Evolutionary conservation across 2,329 filamentous ascomycete genomes (phyloP).

Genomic region (Penicillium glabrum): DNA sequence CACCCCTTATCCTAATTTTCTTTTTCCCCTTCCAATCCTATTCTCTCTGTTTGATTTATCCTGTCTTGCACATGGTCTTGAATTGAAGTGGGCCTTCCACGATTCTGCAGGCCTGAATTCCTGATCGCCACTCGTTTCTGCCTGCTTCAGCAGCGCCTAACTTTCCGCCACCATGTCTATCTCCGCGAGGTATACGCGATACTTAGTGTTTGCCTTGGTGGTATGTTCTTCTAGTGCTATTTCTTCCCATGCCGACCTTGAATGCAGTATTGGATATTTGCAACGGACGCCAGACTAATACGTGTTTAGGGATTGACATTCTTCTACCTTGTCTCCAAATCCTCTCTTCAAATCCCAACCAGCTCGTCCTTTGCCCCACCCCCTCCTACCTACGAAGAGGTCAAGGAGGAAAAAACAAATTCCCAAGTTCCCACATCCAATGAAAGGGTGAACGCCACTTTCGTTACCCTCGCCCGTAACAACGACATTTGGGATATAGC

Average conservation of each 20-base stretch:
- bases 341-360: constrained; percentile 45
- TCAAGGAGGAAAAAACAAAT: constrained; percentile 14
- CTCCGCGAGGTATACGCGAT: constrained; percentile 50
- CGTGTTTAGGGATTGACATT: constrained; percentile 60
- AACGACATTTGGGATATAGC: constrained; percentile 95
- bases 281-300: background rate
- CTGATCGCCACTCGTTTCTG: constrained; percentile 7
- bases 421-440: constrained; percentile 55
- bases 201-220: constrained; percentile 77
- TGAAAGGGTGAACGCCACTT: constrained; percentile 91
- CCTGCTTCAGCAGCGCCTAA: background rate
- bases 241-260: background rate
- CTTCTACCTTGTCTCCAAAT: constrained; percentile 79
- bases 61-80: constrained; percentile 1
- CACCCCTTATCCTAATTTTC: constrained; percentile 5
- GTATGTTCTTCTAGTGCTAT: constrained; percentile 53
- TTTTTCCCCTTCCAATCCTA: background rate
- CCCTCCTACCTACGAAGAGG: constrained; percentile 22
- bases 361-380: constrained; percentile 14
- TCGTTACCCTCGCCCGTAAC: constrained; percentile 93
- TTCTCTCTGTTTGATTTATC: background rate
- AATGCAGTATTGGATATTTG: background rate
- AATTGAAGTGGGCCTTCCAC: constrained; percentile 6
- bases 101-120: constrained; percentile 9
- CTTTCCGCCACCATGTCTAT: constrained; percentile 18